Conservation (phyloP, 495 filamentous ascomycete genomes). For the Penicillium dipodomyicola region DNA sequence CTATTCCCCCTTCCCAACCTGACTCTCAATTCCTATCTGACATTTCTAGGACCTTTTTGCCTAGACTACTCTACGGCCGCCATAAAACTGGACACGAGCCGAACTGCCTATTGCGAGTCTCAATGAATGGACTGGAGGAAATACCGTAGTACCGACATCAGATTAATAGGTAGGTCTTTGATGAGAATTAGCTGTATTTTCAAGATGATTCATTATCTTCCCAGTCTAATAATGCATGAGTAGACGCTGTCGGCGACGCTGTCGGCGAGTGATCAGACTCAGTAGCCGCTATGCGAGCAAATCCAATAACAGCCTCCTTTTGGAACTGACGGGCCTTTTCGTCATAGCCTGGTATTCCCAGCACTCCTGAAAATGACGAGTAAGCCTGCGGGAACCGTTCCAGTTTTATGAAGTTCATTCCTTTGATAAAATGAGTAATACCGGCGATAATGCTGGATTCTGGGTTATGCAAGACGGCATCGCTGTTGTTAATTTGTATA, state of each 20-base stretch:
- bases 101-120: neutral
- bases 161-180: neutral
- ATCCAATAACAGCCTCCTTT: constrained; percentile 11
- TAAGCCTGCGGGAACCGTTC: constrained; percentile 18
- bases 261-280: neutral
- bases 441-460: constrained; percentile 5
- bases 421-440: constrained; percentile 21
- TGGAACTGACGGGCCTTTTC: constrained; percentile 18
- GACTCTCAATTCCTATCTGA: neutral
- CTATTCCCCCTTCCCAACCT: neutral
- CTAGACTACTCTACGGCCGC: neutral
- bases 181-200: neutral
- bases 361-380: constrained; percentile 14
- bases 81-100: neutral
- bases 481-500: neutral
- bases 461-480: neutral
- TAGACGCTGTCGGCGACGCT: neutral
- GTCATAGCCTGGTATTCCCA: constrained; percentile 19
- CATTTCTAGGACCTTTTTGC: neutral
- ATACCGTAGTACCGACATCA: neutral
- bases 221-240: neutral
- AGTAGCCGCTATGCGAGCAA: constrained; percentile 3
- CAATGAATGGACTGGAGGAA: neutral
- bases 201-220: neutral
- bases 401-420: constrained; percentile 16